Evolutionary conservation across 179 eudicot genomes (phyloP), one percentile per base, ranked within the genome.

Genomic region (Beta corolliflora): DNA sequence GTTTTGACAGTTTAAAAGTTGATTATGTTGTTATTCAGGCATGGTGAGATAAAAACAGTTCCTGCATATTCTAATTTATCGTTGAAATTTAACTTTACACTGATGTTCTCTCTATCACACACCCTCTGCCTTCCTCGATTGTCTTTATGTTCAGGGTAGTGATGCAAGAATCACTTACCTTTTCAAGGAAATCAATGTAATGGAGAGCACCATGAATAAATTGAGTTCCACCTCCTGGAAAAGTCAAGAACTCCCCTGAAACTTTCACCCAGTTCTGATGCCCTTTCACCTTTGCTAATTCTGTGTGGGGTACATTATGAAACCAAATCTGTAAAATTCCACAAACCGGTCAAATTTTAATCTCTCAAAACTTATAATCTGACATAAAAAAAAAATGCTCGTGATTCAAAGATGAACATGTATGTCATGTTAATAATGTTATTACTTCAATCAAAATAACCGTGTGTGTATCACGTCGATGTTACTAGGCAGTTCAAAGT

Each of bases 211-310:
- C 98, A 52, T 91, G 93, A 48, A 92, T 90, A 81, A 94, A 94
- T 79, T 94, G 94, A 56, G 98, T 94, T 67, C 98, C 98, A 73
- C 98, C 97, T 25, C 98, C 98, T 0, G 97, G 97, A 81, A 92
- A 94, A 16, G 93, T 89, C 45, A 94, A 83, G 76, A 85, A 91
- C 77, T 94, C 94, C 46, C 98, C 94, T 8, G 91, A n/a, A 64
- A 92, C 83, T 86, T 92, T 94, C 31, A 94, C 93, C 98, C 98
- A 92, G 79, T 94, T 94, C 66, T 92, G 97, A 73, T 94, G 94
- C 36, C 98, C 98, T 81, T 94, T 94, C 73, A 88, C 87, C 69
- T 92, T 86, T 48, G 94, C 98, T 74, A 92, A 87, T 87, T 59
- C 81, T 21, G 92, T 81, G 83, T 92, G 98, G 55, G 98, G 98